These are phyloP conservation scores for Trypanosoma congolense DNA, from an alignment of 208 protist genomes.

Conservation along the genomic window DNA sequence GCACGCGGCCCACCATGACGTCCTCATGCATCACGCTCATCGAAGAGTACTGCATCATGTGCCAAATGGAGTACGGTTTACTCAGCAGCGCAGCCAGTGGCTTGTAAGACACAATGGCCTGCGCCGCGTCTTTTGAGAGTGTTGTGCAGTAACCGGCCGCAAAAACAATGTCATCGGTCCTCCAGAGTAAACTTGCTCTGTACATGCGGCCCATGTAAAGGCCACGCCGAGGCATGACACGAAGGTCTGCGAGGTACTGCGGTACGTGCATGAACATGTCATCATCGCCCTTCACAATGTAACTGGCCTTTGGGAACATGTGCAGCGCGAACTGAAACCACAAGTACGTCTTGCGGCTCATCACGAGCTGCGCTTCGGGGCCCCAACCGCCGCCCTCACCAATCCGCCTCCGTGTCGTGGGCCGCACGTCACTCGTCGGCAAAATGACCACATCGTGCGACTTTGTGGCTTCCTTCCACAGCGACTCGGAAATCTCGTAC, in stretches of 20 bases:
- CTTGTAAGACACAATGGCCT: slow-evolving; percentile 12
- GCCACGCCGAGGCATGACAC: slow-evolving; percentile 4
- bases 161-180: not conserved
- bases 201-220: not conserved
- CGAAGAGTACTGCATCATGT: not conserved
- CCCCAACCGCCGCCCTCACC: slow-evolving; percentile 19
- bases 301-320: slow-evolving; percentile 27
- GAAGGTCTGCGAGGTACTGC: slow-evolving; percentile 28
- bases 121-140: slow-evolving; percentile 7
- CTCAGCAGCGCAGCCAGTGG: slow-evolving; percentile 3
- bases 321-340: slow-evolving; percentile 34
- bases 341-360: slow-evolving; percentile 29
- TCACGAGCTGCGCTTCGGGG: slow-evolving; percentile 21
- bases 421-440: slow-evolving; percentile 26
- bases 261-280: slow-evolving; percentile 44
- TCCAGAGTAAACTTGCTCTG: not conserved
- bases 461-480: slow-evolving; percentile 26
- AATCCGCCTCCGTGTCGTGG: slow-evolving; percentile 19
- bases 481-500: slow-evolving; percentile 18
- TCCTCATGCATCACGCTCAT: slow-evolving; percentile 13
- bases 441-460: slow-evolving; percentile 26
- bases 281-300: slow-evolving; percentile 49
- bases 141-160: slow-evolving; percentile 1
- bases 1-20: slow-evolving; percentile 12
- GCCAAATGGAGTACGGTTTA: slow-evolving; percentile 1